Conservation (phyloP, 1,139 yeast genomes). For the Ogataea hybrid region DNA sequence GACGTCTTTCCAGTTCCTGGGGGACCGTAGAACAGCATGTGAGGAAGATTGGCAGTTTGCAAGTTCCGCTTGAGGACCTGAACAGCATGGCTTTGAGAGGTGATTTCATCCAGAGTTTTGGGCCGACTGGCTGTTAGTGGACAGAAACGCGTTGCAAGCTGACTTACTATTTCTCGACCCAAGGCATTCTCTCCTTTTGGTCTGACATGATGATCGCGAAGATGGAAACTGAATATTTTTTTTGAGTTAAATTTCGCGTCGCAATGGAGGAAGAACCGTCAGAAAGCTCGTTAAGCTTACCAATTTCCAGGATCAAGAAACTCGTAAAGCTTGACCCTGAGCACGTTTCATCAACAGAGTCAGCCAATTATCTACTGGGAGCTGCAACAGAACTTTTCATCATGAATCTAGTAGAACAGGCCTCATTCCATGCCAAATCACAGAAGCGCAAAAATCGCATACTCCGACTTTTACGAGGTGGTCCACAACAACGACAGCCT, state of each 20-base stretch:
- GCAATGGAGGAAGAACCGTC: slow-evolving; percentile 12
- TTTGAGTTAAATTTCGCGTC: slow-evolving; percentile 9
- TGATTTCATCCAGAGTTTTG: slow-evolving; percentile 73
- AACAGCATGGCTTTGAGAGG: slow-evolving; percentile 91
- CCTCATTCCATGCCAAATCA: slow-evolving; percentile 63
- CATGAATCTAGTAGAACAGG: slow-evolving; percentile 78
- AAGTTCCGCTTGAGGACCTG: slow-evolving; percentile 79
- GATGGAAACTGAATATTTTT: not conserved
- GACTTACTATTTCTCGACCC: slow-evolving; percentile 71
- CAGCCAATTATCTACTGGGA: slow-evolving; percentile 81
- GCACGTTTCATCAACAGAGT: slow-evolving; percentile 68
- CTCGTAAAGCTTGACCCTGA: slow-evolving; percentile 88
- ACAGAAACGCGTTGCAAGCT: not conserved
- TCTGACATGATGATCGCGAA: slow-evolving; percentile 4
- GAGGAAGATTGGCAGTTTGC: slow-evolving; percentile 82
- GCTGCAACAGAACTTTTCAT: slow-evolving; percentile 86
- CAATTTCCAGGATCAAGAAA: slow-evolving; percentile 77
- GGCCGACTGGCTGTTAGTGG: slow-evolving; percentile 53
- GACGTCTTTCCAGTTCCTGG: slow-evolving; percentile 98
- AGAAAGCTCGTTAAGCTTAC: slow-evolving; percentile 41
- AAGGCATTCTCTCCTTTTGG: slow-evolving; percentile 52
- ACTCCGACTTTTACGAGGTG: slow-evolving; percentile 74
- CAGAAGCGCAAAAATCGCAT: slow-evolving; percentile 67
- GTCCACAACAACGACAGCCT: slow-evolving; percentile 67
- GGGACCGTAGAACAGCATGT: slow-evolving; percentile 95